Conservation (phyloP, 495 filamentous ascomycete species). For the Bombardia bombarda region DNA sequence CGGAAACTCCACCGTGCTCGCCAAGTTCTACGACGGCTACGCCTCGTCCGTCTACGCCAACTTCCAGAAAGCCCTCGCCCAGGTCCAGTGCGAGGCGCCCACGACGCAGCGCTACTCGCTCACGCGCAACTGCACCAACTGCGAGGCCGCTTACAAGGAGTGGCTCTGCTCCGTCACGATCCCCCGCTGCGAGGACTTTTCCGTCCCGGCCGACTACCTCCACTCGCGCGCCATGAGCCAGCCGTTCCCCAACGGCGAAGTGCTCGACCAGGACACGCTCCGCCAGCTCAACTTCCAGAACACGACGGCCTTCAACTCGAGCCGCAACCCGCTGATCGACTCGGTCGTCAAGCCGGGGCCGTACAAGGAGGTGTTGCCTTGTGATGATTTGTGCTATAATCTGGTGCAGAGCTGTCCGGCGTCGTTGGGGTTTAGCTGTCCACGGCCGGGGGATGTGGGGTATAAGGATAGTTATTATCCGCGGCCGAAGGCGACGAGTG, state of each 20-base stretch:
- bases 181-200: conserved; percentile 82
- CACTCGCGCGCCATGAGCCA: conserved; percentile 61
- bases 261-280: conserved; percentile 24
- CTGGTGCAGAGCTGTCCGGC: conserved; percentile 79
- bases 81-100: conserved; percentile 75
- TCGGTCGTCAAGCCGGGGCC: conserved; percentile 65
- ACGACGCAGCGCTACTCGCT: conserved; percentile 67
- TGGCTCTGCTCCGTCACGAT: conserved; percentile 95
- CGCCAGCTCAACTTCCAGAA: conserved; percentile 14
- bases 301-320: conserved; percentile 34
- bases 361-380: conserved; percentile 89
- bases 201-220: conserved; percentile 44
- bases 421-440: conserved; percentile 71
- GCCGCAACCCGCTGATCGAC: conserved; percentile 69
- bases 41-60: conserved; percentile 54
- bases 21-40: conserved; percentile 60
- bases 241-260: conserved; percentile 59
- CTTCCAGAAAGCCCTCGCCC: conserved; percentile 73
- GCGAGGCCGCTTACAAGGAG: conserved; percentile 70
- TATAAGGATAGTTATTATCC: conserved; percentile 61
- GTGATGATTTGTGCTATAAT: conserved; percentile 72
- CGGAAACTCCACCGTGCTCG: conserved; percentile 44
- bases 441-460: conserved; percentile 39
- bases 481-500: conserved; percentile 14
- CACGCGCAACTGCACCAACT: conserved; percentile 64